phyloP scores from a whole-genome alignment of 805 yeast species.

The Saccharomycopsis olivae region DNA sequence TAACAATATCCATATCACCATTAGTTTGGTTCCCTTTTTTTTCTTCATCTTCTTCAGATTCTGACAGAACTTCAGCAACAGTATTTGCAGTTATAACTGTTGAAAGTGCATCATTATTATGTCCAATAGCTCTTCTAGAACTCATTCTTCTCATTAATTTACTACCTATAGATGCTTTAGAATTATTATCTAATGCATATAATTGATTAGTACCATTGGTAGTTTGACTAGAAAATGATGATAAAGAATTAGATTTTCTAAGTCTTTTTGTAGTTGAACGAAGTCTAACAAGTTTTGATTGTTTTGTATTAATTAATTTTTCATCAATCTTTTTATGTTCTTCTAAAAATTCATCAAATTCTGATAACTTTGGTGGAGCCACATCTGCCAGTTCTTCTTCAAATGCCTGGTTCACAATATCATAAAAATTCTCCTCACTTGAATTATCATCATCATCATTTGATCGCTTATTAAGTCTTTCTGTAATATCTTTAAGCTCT shows the following conservation, averaged over 20 bases:
- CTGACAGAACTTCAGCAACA: constrained; percentile 6
- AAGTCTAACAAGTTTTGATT: constrained; percentile 7
- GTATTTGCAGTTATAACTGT: background rate
- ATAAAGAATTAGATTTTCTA: constrained; percentile 4
- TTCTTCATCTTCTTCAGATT: background rate
- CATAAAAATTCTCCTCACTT: no score
- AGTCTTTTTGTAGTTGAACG: constrained; percentile 7
- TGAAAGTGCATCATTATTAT: background rate
- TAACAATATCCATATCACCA: constrained; percentile 16
- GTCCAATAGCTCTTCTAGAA: background rate
- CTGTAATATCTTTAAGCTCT: no score
- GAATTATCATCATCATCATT: no score
- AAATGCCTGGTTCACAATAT: no score
- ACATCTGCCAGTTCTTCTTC: background rate
- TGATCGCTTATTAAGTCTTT: no score
- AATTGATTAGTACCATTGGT: background rate
- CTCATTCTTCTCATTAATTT: constrained; percentile 11
- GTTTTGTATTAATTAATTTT: constrained; percentile 13
- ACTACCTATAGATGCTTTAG: constrained; percentile 5
- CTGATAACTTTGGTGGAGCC: constrained; percentile 1
- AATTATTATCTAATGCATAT: constrained; percentile 10
- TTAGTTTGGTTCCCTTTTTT: no score
- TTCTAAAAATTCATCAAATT: constrained; percentile 9
- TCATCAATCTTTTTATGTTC: constrained; percentile 17
- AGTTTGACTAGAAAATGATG: constrained; percentile 1